Conservation (phyloP, 192 early-diverging fungal species). For the Entomortierella beljakovae region DNA sequence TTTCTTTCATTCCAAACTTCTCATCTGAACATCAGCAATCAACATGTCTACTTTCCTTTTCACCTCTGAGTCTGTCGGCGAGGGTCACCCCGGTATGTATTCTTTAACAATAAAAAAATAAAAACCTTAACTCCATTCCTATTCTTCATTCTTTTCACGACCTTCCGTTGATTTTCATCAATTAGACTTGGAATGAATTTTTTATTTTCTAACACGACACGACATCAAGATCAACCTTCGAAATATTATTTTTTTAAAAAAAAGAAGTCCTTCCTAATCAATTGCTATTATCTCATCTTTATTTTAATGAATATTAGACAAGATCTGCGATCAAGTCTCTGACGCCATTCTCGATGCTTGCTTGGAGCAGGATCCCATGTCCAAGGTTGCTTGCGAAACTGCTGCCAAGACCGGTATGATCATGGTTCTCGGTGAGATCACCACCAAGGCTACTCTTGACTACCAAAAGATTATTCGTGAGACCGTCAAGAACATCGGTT, state of each 20-base stretch:
- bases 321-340: constrained; percentile 99
- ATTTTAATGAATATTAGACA: constrained; percentile 68
- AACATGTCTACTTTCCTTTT: constrained; percentile 88
- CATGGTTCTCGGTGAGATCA: constrained; percentile 99
- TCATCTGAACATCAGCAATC: no score
- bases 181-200: not conserved
- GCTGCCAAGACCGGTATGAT: constrained; percentile 99
- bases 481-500: constrained; percentile 99
- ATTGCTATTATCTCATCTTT: not conserved
- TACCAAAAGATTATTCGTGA: constrained; percentile 99
- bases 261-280: constrained; percentile 3
- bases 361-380: constrained; percentile 93
- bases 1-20: constrained; percentile 6
- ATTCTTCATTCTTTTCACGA: not conserved
- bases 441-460: constrained; percentile 97
- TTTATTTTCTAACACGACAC: no score
- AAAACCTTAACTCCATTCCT: no score
- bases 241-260: not conserved
- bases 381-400: constrained; percentile 99
- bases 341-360: constrained; percentile 98
- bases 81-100: constrained; percentile 94
- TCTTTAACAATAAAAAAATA: no score
- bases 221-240: no score
- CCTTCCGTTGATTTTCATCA: not conserved
- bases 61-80: constrained; percentile 99